Base-by-base conservation (phyloP, 1,284 basidiomycete genomes). In the Ustilago xerochloae region DNA sequence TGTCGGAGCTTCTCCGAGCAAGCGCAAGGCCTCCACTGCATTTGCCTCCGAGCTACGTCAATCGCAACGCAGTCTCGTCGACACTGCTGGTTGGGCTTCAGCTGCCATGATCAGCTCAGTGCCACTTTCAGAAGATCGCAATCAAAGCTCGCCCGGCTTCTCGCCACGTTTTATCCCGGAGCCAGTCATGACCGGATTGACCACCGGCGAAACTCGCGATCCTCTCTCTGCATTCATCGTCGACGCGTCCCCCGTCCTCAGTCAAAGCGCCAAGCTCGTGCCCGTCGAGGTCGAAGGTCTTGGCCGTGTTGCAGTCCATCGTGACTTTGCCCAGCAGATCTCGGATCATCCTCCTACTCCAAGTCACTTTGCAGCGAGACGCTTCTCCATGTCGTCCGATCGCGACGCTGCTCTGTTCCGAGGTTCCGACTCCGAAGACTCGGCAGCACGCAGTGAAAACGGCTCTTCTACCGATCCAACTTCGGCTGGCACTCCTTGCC, bases 81-180 rank as follows among this genome's bases (percentile, higher is more conserved):
- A 75, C 29, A 64, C 61, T 5, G 63, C 63, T 3, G 73, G 73
- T 50, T 67, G 73, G 63, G 73, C 73, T 3, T 70, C 73, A 20
- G 73, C 73, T 9, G 73, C 63, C 50, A 70, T 75, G 68, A 59
- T 70, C 53, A 68, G 72, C 63, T 66, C 57, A 9, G 68, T 68
- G 24, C 63, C 67, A 12, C 38, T 74, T 6, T 51, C 57, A 10
- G 58, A 68, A 48, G 49, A 59, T 48, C 56, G 48, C 15, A 49
- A 24, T 48, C 58, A 60, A 20, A 60, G 61, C 48, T 74, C 71
- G 50, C 65, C 71, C 13, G 55, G 71, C 24, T 67, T 67, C 39
- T 69, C 71, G 6, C 71, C 71, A 28, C 57, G 65, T 41, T 53
- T 57, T 16, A 46, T 66, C 4, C 28, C 57, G 9, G 57, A 63